These are phyloP conservation scores for Toxicodendron radicans DNA, from an alignment of 345 rosid species.

Conservation along the genomic window DNA sequence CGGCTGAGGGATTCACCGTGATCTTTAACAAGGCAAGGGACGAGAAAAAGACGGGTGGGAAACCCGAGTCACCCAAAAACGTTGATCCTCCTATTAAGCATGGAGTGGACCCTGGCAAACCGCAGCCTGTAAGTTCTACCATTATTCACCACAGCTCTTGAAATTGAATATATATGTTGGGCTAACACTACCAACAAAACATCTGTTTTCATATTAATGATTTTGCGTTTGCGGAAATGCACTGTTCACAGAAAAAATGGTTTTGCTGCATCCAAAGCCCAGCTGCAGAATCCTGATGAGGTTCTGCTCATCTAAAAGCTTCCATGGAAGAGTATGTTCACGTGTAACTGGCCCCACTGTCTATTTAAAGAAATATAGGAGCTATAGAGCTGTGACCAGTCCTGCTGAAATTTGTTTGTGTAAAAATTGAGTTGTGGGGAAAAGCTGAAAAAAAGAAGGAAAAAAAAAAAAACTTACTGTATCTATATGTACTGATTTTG, in stretches of 20 bases:
- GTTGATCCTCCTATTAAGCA: conserved; percentile 49
- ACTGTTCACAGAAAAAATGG: conserved; percentile 78
- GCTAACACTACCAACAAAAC: neutral
- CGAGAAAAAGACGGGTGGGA: conserved; percentile 86
- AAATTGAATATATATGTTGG: conserved; percentile 2
- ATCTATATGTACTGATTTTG: conserved; percentile 39
- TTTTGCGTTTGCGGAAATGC: neutral
- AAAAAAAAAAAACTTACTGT: conserved; percentile 28
- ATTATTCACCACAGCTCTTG: neutral
- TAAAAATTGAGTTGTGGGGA: conserved; percentile 47
- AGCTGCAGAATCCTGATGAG: conserved; percentile 61
- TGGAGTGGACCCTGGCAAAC: conserved; percentile 62
- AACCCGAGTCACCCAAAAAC: conserved; percentile 69
- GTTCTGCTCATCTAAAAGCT: conserved; percentile 25
- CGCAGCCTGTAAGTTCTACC: conserved; percentile 67
- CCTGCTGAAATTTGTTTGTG: conserved; percentile 44
- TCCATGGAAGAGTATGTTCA: conserved; percentile 34
- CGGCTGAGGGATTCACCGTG: conserved; percentile 95
- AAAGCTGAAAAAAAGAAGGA: conserved; percentile 19
- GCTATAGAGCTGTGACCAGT: conserved; percentile 41
- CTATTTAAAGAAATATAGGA: conserved; percentile 43
- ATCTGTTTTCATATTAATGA: neutral
- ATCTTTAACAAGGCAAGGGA: conserved; percentile 93
- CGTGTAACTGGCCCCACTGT: conserved; percentile 40
- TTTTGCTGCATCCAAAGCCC: conserved; percentile 83